These are phyloP conservation scores for Macrocybe gigantea DNA, from an alignment of 768 basidiomycete genomes.

Conservation along the genomic window DNA sequence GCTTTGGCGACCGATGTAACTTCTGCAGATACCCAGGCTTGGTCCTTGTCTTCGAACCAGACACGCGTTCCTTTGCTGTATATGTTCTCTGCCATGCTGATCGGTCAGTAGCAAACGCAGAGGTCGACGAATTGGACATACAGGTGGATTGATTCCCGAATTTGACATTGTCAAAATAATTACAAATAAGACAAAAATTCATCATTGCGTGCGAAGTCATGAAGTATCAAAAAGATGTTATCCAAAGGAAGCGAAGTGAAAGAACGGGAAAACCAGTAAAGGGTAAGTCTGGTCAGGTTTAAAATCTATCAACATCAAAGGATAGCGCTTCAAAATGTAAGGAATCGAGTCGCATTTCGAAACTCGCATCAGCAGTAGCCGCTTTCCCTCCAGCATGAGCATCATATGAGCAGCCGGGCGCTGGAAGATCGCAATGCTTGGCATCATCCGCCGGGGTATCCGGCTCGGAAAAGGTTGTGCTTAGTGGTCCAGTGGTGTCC, in stretches of 20 bases:
- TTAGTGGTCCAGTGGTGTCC: conserved; percentile 17
- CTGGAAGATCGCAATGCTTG: no score
- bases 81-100: conserved; percentile 81
- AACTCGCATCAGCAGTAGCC: conserved; percentile 28
- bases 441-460: conserved; percentile 13
- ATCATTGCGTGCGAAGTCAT: no score
- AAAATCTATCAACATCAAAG: conserved; percentile 58
- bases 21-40: conserved; percentile 91
- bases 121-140: neutral
- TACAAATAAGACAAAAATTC: no score
- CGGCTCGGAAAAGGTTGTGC: conserved; percentile 9
- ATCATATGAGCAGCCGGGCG: no score
- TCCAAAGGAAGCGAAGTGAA: no score
- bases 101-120: conserved; percentile 5
- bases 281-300: neutral
- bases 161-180: no score
- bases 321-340: conserved; percentile 68
- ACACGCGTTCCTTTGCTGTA: conserved; percentile 87
- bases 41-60: conserved; percentile 93
- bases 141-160: no score
- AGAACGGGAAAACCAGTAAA: no score
- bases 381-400: no score
- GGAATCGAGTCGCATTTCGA: conserved; percentile 68
- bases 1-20: conserved; percentile 62
- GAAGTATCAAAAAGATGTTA: no score